A percentile compares a stretch with the other conserved stretches of the same genome.
Evolutionary conservation across 2,329 filamentous ascomycete species (phyloP).

Genomic region (Calycina herbarum): DNA sequence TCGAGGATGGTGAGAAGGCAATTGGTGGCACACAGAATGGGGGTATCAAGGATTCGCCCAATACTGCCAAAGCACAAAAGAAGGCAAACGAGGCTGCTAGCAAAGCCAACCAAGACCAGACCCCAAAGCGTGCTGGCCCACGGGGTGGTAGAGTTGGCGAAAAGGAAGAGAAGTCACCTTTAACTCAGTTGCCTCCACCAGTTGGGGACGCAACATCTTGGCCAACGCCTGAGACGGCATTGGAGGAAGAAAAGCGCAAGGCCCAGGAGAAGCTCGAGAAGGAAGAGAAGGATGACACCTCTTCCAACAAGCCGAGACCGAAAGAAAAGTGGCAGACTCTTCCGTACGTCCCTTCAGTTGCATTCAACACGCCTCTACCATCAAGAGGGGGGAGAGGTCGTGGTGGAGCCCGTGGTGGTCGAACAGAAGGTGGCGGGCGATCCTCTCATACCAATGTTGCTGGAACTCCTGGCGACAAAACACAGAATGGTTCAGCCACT

Average conservation of each 20-base stretch:
- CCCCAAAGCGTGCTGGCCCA: constrained; percentile 33
- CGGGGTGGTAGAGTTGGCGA: constrained; percentile 34
- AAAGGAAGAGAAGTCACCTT: constrained; percentile 36
- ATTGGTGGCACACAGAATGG: constrained; percentile 31
- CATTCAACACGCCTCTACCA: constrained; percentile 83
- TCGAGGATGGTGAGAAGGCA: constrained; percentile 43
- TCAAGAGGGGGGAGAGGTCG: constrained; percentile 55
- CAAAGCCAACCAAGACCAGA: constrained; percentile 35
- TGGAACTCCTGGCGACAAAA: constrained; percentile 31
- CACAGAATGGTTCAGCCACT: constrained; percentile 19
- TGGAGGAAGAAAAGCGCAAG: constrained; percentile 76
- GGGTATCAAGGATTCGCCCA: constrained; percentile 39
- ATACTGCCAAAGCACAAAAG: constrained; percentile 40
- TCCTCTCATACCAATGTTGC: constrained; percentile 33
- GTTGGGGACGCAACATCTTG: constrained; percentile 78
- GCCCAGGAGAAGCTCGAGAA: constrained; percentile 65
- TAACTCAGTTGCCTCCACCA: constrained; percentile 55
- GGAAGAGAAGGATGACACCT: constrained; percentile 59
- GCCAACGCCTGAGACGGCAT: constrained; percentile 84
- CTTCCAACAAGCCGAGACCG: constrained; percentile 54
- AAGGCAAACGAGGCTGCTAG: constrained; percentile 42
- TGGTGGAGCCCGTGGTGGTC: constrained; percentile 43
- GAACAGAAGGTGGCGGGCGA: constrained; percentile 41
- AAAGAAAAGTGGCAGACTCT: constrained; percentile 88
- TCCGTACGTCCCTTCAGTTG: constrained; percentile 78